Conservation (phyloP, 129 eudicot genomes). For the Dittrichia graveolens region DNA sequence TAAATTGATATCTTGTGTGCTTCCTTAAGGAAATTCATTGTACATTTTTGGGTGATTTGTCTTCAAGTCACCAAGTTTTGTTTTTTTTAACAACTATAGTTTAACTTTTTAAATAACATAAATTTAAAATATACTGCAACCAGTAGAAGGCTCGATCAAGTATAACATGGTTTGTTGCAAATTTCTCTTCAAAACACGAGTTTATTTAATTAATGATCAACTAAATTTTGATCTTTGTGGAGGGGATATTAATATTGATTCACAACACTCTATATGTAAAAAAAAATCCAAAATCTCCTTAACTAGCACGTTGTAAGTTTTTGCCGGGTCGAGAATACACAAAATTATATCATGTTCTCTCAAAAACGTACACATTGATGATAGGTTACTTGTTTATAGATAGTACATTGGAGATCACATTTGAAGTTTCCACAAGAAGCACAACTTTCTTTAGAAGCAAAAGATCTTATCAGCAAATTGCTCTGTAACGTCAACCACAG, state of each 20-base stretch:
- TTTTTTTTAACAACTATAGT: background rate
- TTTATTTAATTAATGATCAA: constrained; percentile 5
- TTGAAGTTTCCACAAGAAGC: constrained; percentile 97
- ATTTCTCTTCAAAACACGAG: background rate
- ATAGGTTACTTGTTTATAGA: constrained; percentile 42
- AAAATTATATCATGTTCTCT: background rate
- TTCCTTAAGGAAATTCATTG: constrained; percentile 5
- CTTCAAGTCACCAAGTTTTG: background rate
- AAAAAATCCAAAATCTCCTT: too few relatives aligned
- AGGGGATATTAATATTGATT: constrained; percentile 1
- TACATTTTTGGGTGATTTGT: background rate
- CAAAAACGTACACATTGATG: background rate
- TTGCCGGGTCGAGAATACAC: constrained; percentile 2
- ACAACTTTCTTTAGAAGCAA: constrained; percentile 69
- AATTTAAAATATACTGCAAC: background rate
- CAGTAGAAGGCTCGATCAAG: background rate
- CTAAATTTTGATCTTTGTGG: background rate
- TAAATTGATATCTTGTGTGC: background rate
- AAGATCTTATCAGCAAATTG: constrained; percentile 81
- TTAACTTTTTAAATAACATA: background rate
- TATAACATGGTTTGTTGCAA: background rate
- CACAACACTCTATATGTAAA: background rate
- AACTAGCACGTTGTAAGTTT: background rate
- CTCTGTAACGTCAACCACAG: constrained; percentile 85
- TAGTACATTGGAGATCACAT: constrained; percentile 92